phyloP scores from a whole-genome alignment of 257 asterid species.

The Solanum sejunctum region DNA sequence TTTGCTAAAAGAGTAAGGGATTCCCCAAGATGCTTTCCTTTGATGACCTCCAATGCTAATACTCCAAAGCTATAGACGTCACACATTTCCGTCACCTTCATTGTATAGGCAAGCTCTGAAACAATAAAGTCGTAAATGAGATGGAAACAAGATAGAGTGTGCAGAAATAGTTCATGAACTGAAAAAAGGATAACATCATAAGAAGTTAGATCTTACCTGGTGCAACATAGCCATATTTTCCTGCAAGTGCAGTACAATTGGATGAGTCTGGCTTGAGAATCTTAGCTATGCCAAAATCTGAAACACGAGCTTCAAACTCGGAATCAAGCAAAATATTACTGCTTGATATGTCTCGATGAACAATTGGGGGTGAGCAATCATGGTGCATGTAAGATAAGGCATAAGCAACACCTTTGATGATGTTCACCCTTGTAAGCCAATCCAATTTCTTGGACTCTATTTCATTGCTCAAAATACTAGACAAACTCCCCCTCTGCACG shows the following conservation, averaged over 20 bases:
- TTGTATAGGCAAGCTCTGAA: conserved; percentile 5
- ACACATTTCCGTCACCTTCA: conserved; percentile 3
- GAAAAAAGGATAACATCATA: background rate
- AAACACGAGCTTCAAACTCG: background rate
- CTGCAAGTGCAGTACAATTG: background rate
- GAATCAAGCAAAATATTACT: conserved; percentile 6
- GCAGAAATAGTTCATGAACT: background rate
- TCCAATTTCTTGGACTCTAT: background rate
- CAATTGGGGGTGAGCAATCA: background rate
- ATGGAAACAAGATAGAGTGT: background rate
- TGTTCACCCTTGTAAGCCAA: background rate
- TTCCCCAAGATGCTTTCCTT: conserved; percentile 1
- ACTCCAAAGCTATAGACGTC: conserved; percentile 11
- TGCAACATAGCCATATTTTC: conserved; percentile 5
- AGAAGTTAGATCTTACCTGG: background rate
- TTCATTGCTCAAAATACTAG: background rate
- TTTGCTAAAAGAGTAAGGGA: background rate
- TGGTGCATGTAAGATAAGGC: conserved; percentile 1
- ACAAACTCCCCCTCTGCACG: background rate
- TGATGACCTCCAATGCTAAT: conserved; percentile 3
- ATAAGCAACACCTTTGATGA: background rate
- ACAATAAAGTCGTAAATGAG: background rate
- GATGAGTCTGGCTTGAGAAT: background rate
- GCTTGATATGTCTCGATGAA: conserved; percentile 8
- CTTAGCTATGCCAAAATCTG: conserved; percentile 11